Conservation (phyloP, 2,329 filamentous ascomycete genomes). For the Claviceps sp. region DNA sequence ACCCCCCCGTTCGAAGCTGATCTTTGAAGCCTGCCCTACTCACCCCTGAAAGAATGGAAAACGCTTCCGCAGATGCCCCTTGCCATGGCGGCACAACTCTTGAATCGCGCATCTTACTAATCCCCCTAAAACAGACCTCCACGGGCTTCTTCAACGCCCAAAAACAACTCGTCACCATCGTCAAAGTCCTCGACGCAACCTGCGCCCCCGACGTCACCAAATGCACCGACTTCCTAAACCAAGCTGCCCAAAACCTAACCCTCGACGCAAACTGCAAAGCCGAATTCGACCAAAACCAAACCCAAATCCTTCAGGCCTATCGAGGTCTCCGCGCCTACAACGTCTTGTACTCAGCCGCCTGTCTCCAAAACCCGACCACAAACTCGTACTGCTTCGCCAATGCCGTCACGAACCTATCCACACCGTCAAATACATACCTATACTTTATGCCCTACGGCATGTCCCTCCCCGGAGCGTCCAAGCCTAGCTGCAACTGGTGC, state of each 20-base stretch:
- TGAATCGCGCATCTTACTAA: neutral
- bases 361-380: conserved; percentile 53
- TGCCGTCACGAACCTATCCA: conserved; percentile 63
- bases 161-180: conserved; percentile 57
- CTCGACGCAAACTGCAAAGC: conserved; percentile 50
- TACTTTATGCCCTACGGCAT: conserved; percentile 79
- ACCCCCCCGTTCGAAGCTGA: too few relatives aligned
- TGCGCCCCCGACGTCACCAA: conserved; percentile 54
- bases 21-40: too few relatives aligned
- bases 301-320: conserved; percentile 60
- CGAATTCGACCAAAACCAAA: conserved; percentile 56
- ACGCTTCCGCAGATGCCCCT: too few relatives aligned
- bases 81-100: neutral
- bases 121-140: conserved; percentile 48
- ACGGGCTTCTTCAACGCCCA: conserved; percentile 70
- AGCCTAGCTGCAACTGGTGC: conserved; percentile 66
- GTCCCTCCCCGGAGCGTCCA: conserved; percentile 48
- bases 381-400: conserved; percentile 70
- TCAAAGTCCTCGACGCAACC: conserved; percentile 63
- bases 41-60: too few relatives aligned
- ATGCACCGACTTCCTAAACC: conserved; percentile 53
- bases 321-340: conserved; percentile 65
- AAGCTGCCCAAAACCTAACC: conserved; percentile 53
- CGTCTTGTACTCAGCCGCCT: conserved; percentile 67
- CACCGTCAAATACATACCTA: conserved; percentile 59